Base-by-base conservation (phyloP, 805 yeast genomes). In the Metschnikowia gelsemii region DNA sequence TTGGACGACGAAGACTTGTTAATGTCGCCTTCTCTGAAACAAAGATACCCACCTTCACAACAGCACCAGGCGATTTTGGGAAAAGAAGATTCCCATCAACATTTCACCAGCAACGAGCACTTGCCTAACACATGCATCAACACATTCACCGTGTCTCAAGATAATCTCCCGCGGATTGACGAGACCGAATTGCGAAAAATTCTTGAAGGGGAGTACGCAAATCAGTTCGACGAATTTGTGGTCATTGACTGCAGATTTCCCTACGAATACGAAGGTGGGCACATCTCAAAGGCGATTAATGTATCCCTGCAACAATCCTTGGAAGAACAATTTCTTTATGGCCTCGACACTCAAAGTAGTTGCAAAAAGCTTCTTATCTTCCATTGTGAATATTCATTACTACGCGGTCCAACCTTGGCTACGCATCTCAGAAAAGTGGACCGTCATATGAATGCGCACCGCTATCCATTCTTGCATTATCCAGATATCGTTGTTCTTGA, bases 361-460 rank as follows among this genome's bases (percentile, higher is more conserved):
- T 14, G 42, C 35, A 72, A 68, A 14, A 71, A 70, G 16, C 66
- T 93, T 41, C 61, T 91, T 5, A 73, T 93, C 8, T 91, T 93
- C 69, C 97, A 93, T 63, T 93, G 99, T 65, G 99, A 93, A 64
- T 91, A 88, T 61, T 84, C 95, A 27, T 79, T 95, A 5, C 87
- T 84, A 58, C 73, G 99, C 45, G 96, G 98, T n/a, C 99, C 99
- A 4, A 68, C 84, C 35, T 79, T 93, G 84, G 98, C 98, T 1
- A 71, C 80, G 40, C 89, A 88, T 59, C 72, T 93, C 42, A 72
- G 99, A 47, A 82, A 82, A 45, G 76, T 85, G 52, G 99, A 93
- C 65, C 76, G 99, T 48, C 75, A 76, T 28, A 52, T 79, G 38
- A 89, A 90, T 61, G 72, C 79, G 47, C 80, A 82, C 42, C 71